Conservation (phyloP, 371 early-diverging fungal genomes). For the Apophysomyces sp. region DNA sequence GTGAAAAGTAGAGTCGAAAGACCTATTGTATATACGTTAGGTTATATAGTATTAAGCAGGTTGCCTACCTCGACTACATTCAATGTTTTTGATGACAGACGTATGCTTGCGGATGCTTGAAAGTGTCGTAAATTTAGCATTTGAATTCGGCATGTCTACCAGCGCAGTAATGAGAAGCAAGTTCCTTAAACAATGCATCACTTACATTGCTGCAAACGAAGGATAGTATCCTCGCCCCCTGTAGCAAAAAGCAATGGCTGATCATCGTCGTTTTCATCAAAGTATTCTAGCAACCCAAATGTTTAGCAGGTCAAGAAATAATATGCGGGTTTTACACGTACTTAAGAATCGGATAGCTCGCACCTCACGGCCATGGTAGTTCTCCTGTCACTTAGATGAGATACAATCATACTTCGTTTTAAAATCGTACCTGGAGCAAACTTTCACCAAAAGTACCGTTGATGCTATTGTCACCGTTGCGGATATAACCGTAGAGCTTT, state of each 20-base stretch:
- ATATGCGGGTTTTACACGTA: no score
- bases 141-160: slow-evolving; percentile 21
- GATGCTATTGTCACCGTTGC: slow-evolving; percentile 34
- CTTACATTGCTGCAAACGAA: slow-evolving; percentile 46
- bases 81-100: slow-evolving; percentile 51
- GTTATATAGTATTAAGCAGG: background rate
- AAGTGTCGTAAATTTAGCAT: slow-evolving; percentile 27
- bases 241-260: slow-evolving; percentile 43
- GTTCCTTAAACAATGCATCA: background rate
- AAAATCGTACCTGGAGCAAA: slow-evolving; percentile 34
- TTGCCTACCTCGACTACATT: slow-evolving; percentile 23
- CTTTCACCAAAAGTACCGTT: slow-evolving; percentile 49
- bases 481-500: slow-evolving; percentile 50
- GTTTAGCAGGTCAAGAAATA: slow-evolving; percentile 17
- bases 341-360: slow-evolving; percentile 43
- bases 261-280: slow-evolving; percentile 14
- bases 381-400: slow-evolving; percentile 11
- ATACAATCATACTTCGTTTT: background rate
- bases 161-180: background rate
- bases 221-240: slow-evolving; percentile 52
- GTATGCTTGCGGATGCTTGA: slow-evolving; percentile 48
- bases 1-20: slow-evolving; percentile 46
- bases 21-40: background rate
- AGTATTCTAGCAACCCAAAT: slow-evolving; percentile 25
- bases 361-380: slow-evolving; percentile 62